Conservation (phyloP, 1,139 yeast genomes). For the Keqinozyma sinolaborantium region DNA sequence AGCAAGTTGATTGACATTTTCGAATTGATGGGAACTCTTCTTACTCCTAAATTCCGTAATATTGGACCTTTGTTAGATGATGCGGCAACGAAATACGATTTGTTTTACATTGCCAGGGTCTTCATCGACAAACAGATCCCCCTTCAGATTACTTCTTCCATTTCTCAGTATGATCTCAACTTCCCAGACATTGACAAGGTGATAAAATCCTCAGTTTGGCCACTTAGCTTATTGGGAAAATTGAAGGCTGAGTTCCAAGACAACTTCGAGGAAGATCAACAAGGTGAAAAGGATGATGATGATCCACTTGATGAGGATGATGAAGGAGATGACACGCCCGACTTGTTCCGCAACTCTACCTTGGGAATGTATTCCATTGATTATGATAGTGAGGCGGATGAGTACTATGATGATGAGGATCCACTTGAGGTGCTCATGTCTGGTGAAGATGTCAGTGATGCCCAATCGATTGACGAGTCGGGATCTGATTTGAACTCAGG, state of each 20-base stretch:
- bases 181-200: slow-evolving; percentile 64
- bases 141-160: slow-evolving; percentile 48
- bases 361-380: slow-evolving; percentile 93
- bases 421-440: slow-evolving; percentile 34
- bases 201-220: slow-evolving; percentile 54
- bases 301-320: slow-evolving; percentile 45
- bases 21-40: slow-evolving; percentile 45
- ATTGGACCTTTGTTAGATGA: slow-evolving; percentile 44
- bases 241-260: slow-evolving; percentile 58
- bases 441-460: slow-evolving; percentile 29
- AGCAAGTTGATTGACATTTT: slow-evolving; percentile 56
- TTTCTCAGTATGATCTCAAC: slow-evolving; percentile 67
- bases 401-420: slow-evolving; percentile 27
- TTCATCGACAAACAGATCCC: slow-evolving; percentile 68
- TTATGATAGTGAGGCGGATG: slow-evolving; percentile 56
- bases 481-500: slow-evolving; percentile 21
- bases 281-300: slow-evolving; percentile 32
- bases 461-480: slow-evolving; percentile 21
- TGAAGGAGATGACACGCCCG: slow-evolving; percentile 68
- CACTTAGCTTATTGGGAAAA: slow-evolving; percentile 61
- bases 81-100: slow-evolving; percentile 51
- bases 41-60: slow-evolving; percentile 41
- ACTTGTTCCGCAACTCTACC: slow-evolving; percentile 81
- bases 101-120: slow-evolving; percentile 56
- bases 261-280: slow-evolving; percentile 47